phyloP scores from a whole-genome alignment of 2,329 filamentous ascomycete genomes.

The Nothophoma quercina region DNA sequence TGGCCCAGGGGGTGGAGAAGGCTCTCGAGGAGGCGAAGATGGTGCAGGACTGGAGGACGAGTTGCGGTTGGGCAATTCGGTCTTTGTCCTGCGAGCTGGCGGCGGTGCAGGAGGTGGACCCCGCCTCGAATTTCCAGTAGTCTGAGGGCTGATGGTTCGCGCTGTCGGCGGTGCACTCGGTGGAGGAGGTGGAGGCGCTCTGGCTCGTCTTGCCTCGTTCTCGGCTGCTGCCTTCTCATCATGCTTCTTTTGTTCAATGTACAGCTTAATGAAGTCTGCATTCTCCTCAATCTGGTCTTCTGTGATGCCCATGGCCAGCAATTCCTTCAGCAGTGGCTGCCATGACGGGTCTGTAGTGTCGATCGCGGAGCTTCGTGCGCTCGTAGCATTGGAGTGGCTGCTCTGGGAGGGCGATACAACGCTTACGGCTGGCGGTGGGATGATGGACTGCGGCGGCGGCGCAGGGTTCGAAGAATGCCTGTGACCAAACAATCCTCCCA shows the following conservation, averaged over 20 bases:
- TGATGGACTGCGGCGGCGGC: constrained; percentile 57
- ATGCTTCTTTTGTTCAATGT: constrained; percentile 69
- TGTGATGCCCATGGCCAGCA: constrained; percentile 71
- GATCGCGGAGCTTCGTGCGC: constrained; percentile 56
- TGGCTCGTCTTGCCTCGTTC: constrained; percentile 58
- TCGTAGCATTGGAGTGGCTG: constrained; percentile 46
- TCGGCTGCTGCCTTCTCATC: constrained; percentile 56
- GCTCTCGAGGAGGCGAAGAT: constrained; percentile 73
- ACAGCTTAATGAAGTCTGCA: constrained; percentile 72
- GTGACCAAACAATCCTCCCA: constrained; percentile 61
- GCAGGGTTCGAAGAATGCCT: constrained; percentile 54
- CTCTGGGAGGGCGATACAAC: constrained; percentile 49
- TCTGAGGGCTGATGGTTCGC: constrained; percentile 65
- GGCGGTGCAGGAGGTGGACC: constrained; percentile 69
- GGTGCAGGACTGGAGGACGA: constrained; percentile 64
- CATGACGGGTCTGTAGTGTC: constrained; percentile 69
- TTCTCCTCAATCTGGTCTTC: constrained; percentile 73
- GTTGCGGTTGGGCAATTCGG: constrained; percentile 52
- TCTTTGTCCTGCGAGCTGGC: constrained; percentile 55
- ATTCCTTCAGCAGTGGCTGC: constrained; percentile 67
- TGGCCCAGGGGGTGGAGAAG: constrained; percentile 68
- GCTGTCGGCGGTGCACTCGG: constrained; percentile 52
- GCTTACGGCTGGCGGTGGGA: constrained; percentile 56
- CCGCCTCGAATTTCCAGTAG: constrained; percentile 67
- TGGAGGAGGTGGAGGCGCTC: constrained; percentile 70